phyloP scores from a whole-genome alignment of 306 rosid species.

The Lagenaria siceraria region DNA sequence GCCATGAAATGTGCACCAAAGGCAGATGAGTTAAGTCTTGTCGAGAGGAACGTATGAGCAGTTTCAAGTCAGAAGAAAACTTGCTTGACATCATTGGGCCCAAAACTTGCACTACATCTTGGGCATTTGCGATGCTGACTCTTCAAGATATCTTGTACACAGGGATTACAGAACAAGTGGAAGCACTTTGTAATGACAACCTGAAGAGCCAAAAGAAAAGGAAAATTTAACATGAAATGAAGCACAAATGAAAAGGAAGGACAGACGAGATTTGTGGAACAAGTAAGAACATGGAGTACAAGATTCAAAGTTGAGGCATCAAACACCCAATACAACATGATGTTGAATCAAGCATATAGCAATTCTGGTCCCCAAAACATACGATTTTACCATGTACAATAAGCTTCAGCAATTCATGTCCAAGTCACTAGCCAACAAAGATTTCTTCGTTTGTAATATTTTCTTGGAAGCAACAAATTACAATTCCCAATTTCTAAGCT shows the following conservation, averaged over 20 bases:
- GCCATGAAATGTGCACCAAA: constrained; percentile 13
- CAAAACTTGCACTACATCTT: constrained; percentile 61
- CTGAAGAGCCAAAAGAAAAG: constrained; percentile 28
- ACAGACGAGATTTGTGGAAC: not conserved
- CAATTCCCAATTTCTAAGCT: not conserved
- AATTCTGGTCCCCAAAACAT: not conserved
- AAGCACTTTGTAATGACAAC: constrained; percentile 98
- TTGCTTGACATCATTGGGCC: constrained; percentile 87
- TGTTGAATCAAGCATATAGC: not conserved
- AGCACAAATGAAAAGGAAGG: not conserved
- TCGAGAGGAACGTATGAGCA: not conserved
- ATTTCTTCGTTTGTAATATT: not conserved
- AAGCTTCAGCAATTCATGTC: not conserved
- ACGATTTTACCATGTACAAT: not conserved
- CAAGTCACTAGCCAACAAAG: not conserved
- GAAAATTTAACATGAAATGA: not conserved
- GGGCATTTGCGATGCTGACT: constrained; percentile 93
- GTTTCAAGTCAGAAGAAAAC: constrained; percentile 58
- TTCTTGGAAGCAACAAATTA: not conserved
- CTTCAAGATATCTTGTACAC: constrained; percentile 62
- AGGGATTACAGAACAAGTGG: constrained; percentile 87
- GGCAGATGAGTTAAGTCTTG: not conserved
- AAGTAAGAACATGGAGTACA: not conserved
- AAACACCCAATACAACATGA: not conserved
- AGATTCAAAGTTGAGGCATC: not conserved